phyloP scores from a whole-genome alignment of 495 filamentous ascomycete genomes.

The Xylaria longipes region DNA sequence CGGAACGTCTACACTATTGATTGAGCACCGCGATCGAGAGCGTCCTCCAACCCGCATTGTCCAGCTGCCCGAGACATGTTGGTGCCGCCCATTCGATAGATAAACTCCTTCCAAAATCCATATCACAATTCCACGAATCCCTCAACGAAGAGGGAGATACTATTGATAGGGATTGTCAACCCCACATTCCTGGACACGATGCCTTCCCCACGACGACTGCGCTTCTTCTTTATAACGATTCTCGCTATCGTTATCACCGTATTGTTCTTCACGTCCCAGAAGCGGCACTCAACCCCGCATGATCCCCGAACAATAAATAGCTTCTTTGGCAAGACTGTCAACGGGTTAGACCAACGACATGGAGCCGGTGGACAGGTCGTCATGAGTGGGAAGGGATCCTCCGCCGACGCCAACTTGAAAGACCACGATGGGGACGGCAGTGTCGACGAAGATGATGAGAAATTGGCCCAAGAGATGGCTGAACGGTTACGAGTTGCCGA shows the following conservation, averaged over 20 bases:
- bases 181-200: slow-evolving; percentile 49
- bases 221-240: slow-evolving; percentile 62
- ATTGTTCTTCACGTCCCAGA: slow-evolving; percentile 65
- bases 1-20: not conserved
- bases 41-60: not conserved
- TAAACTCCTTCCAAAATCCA: not conserved
- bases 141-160: not conserved
- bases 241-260: slow-evolving; percentile 63
- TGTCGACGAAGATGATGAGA: slow-evolving; percentile 53
- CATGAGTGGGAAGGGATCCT: slow-evolving; percentile 38
- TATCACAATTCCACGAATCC: not conserved
- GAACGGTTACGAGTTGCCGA: slow-evolving; percentile 56
- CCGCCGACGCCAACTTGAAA: slow-evolving; percentile 37
- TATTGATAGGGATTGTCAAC: not conserved
- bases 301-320: slow-evolving; percentile 50
- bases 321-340: slow-evolving; percentile 63
- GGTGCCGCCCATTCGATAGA: not conserved
- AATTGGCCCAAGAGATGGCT: slow-evolving; percentile 50
- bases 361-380: slow-evolving; percentile 42
- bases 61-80: slow-evolving; percentile 15
- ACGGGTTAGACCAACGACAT: slow-evolving; percentile 50
- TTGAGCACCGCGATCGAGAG: not conserved
- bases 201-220: slow-evolving; percentile 74
- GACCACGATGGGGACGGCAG: slow-evolving; percentile 52
- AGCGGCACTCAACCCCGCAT: slow-evolving; percentile 42